A percentile compares a stretch with the other conserved stretches of the same genome.
Conservation (phyloP, 345 rosid genomes). For the Gynandropsis gynandra region DNA sequence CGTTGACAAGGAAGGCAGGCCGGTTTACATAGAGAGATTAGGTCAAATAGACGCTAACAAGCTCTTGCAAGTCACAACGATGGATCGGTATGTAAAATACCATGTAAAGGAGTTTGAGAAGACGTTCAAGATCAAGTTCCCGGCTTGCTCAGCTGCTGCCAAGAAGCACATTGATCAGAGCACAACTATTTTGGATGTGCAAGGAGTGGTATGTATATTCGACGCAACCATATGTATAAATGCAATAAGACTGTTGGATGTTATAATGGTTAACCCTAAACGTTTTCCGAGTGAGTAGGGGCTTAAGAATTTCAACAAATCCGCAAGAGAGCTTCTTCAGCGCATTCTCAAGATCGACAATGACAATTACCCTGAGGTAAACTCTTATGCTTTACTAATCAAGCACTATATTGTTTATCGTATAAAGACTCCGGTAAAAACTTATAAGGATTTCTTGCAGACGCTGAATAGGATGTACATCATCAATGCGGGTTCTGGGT, state of each 20-base stretch:
- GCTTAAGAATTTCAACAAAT: constrained; percentile 72
- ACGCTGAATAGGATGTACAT: constrained; percentile 90
- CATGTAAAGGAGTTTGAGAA: constrained; percentile 94
- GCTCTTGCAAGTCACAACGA: constrained; percentile 78
- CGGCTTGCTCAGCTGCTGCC: constrained; percentile 82
- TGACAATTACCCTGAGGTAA: constrained; percentile 89
- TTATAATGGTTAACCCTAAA: not conserved
- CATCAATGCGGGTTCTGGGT: constrained; percentile 90
- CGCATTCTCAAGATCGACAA: constrained; percentile 74
- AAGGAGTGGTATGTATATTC: constrained; percentile 78
- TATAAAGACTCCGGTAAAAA: not conserved
- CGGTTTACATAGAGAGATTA: constrained; percentile 86
- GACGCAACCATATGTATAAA: not conserved
- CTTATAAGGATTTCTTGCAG: constrained; percentile 26
- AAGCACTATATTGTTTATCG: too few relatives aligned
- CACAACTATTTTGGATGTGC: constrained; percentile 96
- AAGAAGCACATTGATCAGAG: constrained; percentile 94
- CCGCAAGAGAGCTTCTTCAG: constrained; percentile 70
- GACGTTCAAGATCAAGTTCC: constrained; percentile 71
- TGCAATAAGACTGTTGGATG: not conserved
- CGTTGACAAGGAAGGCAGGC: constrained; percentile 94
- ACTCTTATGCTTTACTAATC: not conserved
- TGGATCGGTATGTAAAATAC: constrained; percentile 82
- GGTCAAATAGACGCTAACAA: constrained; percentile 86
- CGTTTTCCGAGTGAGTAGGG: constrained; percentile 40